These are phyloP conservation scores for Micractinium conductrix DNA, from an alignment of 139 green algal genomes.

Conservation along the genomic window DNA sequence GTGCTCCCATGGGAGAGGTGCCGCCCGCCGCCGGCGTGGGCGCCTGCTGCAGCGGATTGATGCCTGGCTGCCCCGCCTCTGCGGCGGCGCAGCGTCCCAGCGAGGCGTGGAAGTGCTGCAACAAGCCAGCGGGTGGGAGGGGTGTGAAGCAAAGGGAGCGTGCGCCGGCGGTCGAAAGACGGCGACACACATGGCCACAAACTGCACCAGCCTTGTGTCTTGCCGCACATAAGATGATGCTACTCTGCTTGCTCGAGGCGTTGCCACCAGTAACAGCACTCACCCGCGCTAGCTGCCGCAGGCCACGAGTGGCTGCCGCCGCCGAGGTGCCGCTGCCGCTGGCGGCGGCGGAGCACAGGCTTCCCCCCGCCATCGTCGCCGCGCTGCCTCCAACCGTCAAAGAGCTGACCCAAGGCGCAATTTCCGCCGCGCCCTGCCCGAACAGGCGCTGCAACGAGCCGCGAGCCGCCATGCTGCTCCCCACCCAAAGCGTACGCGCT, in stretches of 20 bases:
- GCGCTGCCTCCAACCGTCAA: too few relatives aligned
- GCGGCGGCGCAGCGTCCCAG: not conserved
- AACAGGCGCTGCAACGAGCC: slow-evolving; percentile 20
- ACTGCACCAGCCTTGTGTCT: not conserved
- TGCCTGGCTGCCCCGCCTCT: not conserved
- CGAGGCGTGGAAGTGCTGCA: slow-evolving; percentile 19
- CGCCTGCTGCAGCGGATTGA: slow-evolving; percentile 47
- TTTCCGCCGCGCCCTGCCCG: too few relatives aligned
- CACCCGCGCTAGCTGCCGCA: slow-evolving; percentile 28
- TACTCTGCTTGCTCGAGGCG: not conserved
- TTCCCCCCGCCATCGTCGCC: too few relatives aligned
- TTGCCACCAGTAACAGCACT: not conserved
- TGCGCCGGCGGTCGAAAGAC: not conserved
- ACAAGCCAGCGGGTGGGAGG: not conserved
- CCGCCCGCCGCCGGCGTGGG: not conserved
- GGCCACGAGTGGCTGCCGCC: not conserved
- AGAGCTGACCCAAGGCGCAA: too few relatives aligned
- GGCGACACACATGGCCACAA: not conserved
- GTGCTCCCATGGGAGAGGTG: not conserved
- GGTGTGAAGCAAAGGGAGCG: not conserved
- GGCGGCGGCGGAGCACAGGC: not conserved
- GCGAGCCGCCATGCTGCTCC: slow-evolving; percentile 2
- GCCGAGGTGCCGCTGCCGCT: not conserved
- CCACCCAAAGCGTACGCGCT: not conserved
- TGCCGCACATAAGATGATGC: not conserved